phyloP scores from a whole-genome alignment of 495 filamentous ascomycete genomes.

The Xylaria bambusicola region DNA sequence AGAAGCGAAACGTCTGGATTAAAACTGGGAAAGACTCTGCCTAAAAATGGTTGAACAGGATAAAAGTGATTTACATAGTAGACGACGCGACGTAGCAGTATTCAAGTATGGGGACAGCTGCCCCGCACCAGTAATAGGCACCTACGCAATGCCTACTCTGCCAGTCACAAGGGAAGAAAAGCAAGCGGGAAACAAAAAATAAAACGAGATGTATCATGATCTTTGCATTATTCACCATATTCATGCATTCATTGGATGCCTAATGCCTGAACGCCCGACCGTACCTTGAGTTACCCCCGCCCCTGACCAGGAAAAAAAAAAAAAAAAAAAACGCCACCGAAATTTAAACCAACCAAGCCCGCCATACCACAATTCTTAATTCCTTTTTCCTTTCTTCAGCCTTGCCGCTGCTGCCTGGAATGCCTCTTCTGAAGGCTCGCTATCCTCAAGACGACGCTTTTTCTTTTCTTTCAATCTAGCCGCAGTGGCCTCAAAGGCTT shows the following conservation, averaged over 20 bases:
- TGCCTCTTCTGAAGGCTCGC: conserved; percentile 66
- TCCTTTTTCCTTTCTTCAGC: conserved; percentile 46
- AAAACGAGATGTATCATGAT: no score
- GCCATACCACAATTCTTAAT: neutral
- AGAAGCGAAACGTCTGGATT: conserved; percentile 18
- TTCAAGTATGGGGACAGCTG: neutral
- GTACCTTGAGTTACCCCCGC: neutral
- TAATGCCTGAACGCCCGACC: conserved; percentile 1
- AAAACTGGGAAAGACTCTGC: no score
- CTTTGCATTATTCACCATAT: neutral
- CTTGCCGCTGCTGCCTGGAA: conserved; percentile 57
- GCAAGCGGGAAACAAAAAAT: no score
- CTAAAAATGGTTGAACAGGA: conserved; percentile 18
- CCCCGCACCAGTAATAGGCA: conserved; percentile 5
- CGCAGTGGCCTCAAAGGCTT: conserved; percentile 61
- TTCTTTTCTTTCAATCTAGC: conserved; percentile 52
- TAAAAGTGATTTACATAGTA: no score
- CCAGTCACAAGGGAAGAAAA: no score
- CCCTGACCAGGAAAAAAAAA: no score
- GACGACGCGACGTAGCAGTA: conserved; percentile 24
- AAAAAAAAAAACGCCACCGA: conserved; percentile 12
- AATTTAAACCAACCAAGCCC: neutral
- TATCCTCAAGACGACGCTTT: conserved; percentile 46
- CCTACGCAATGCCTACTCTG: neutral
- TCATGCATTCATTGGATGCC: neutral